Evolutionary conservation across 1,284 basidiomycete genomes (phyloP), one percentile per base, ranked within the genome.

Genomic region (Lentinula novae-zelandiae): DNA sequence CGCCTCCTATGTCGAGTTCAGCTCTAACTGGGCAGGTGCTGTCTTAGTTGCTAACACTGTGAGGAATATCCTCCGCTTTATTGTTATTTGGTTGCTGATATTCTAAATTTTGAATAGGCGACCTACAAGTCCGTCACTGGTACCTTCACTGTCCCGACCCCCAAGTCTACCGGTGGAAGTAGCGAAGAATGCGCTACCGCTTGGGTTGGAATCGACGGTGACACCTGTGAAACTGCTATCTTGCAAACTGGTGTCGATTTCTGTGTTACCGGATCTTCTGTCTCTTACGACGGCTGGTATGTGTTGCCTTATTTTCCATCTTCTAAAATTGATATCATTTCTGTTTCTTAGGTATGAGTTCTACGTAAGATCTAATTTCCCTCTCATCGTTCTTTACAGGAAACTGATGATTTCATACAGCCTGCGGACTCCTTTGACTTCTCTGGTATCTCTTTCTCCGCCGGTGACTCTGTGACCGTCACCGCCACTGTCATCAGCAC

Each of bases 401-500:
- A 38, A 12, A n/a, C 5, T 46, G 9, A 46, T 46, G 8, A 46
- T 12, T 9, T 10, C 12, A 22, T 9, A 46, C 44, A 46, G 44
- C 53, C 53, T 22, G 71, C 71, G 63, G 67, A 63, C 65, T 67
- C 72, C 15, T 60, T 66, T 61, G 71, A 72, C 66, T 71, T 72
- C 64, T 60, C 62, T 33, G 71, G 68, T 51, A 69, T 74, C 66
- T 58, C 61, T 56, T 50, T 73, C 65, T 62, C 60, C 62, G 63
- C 73, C 5, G 72, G 73, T 58, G 63, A 73, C 70, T 60, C 58
- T 58, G 33, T 64, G 71, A 63, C 69, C 50, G 64, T 70, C 51
- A 69, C 72, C 57, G 72, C 72, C 46, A 70, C 69, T 58, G 72
- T 72, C 34, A 60, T 70, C 60, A 67, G 63, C 55, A 64, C 62